A percentile compares a stretch with the other conserved stretches of the same genome.
Conservation (phyloP, 257 asterid genomes). For the Gynochthodes officinalis region DNA sequence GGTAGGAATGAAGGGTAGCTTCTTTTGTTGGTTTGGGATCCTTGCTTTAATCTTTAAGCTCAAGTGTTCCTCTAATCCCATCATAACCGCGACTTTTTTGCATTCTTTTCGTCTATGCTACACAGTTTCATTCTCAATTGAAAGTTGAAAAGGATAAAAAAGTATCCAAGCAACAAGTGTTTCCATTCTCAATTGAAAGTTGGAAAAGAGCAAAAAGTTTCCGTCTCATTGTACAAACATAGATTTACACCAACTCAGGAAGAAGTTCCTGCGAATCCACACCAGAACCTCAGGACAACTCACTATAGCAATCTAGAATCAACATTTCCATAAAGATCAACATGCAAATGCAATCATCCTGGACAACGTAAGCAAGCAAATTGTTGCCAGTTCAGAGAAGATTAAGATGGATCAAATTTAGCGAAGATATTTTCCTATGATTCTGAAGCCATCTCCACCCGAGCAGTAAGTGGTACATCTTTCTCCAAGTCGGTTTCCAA, state of each 20-base stretch:
- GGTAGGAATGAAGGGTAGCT: not conserved
- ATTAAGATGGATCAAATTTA: not conserved
- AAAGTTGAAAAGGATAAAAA: not conserved
- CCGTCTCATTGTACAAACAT: not conserved
- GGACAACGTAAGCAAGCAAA: not conserved
- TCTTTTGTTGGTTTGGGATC: not conserved
- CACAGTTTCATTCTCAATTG: not conserved
- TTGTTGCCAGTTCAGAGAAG: not conserved
- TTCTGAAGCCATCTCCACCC: slow-evolving; percentile 10
- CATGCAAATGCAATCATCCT: not conserved
- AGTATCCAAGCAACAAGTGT: too few species aligned
- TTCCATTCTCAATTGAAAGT: not conserved
- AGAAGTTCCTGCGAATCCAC: not conserved
- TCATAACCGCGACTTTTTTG: not conserved
- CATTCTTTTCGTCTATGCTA: not conserved
- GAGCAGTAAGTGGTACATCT: slow-evolving; percentile 19
- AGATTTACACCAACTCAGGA: not conserved
- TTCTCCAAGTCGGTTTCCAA: slow-evolving; percentile 39
- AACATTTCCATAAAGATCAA: too few species aligned
- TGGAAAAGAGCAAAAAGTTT: not conserved
- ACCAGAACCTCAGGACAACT: not conserved
- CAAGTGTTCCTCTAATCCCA: not conserved
- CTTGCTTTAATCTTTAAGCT: not conserved
- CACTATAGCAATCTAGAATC: too few species aligned
- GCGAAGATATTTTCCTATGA: not conserved